Evolutionary conservation across 331 rosid species (phyloP), one percentile per base, ranked within the genome.

Genomic region (Saraca asoca): DNA sequence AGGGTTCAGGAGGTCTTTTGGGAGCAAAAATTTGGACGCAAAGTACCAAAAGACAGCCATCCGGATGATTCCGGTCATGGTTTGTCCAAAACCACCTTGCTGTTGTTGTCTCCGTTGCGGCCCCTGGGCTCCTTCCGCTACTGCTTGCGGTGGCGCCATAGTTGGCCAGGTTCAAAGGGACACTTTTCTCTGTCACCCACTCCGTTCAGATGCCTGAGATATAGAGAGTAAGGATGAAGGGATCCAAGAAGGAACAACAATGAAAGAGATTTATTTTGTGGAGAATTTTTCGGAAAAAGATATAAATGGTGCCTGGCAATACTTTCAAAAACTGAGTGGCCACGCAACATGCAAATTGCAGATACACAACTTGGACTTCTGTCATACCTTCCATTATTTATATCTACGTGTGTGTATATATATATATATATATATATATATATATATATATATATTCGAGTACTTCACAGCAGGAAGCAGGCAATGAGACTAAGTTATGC

Each of bases 31-130:
- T 68, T 94, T 94, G 58, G 98, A 88, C 46, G 98, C 98, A 85
- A 94, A 94, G 59, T 94, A 94, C 98, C 98, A 94, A 58, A 94
- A 84, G 31, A 94, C 96, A 7, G 92, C 98, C 76, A 94, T 88
- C 72, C 98, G 82, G 2, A 94, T 94, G 59, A 94, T 82, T 62
- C 97, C 97, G 9, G 91, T 83, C 44, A 94, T 24, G 24, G 76
- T 69, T 50, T 78, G 77, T 8, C 82, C 81, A 37, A 94, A 79
- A 0, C 97, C 97, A 11, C 92, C 98, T 58, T 64, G 75, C 52
- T 49, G 77, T 46, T 73, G 88, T 10, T 57, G 89, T 14, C 83
- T 58, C 12, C 79, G 65, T 75, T 77, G 80, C 51, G 79, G 79
- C n/a, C 33, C 82, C 2, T 57, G 11, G 0, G 29, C 37, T 35